A percentile compares a stretch with the other conserved stretches of the same genome.
Evolutionary conservation across 257 asterid genomes (phyloP).

Genomic region (Solanum tarijense): DNA sequence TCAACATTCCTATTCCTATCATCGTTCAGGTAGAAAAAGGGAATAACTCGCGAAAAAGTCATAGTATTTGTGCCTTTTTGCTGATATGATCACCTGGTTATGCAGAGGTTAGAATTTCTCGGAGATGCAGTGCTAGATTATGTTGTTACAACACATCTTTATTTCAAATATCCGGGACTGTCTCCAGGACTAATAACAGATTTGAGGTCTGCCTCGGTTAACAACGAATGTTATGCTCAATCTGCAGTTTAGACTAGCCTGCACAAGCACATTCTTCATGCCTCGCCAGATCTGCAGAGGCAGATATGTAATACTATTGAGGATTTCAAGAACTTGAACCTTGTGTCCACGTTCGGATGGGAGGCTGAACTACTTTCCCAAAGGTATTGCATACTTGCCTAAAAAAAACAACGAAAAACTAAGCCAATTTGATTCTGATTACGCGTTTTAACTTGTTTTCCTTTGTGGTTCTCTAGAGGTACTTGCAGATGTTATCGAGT

Average conservation of each 20-base stretch:
- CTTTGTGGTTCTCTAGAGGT: too few relatives aligned
- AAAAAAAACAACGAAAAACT: not conserved
- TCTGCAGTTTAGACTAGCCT: slow-evolving; percentile 45
- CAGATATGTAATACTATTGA: slow-evolving; percentile 24
- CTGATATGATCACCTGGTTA: not conserved
- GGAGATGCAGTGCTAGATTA: slow-evolving; percentile 85
- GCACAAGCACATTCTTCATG: slow-evolving; percentile 57
- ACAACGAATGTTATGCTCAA: slow-evolving; percentile 63
- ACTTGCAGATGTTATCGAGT: too few relatives aligned
- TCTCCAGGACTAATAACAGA: slow-evolving; percentile 76
- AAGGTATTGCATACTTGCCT: slow-evolving; percentile 19
- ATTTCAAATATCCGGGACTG: slow-evolving; percentile 32
- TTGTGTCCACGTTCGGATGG: slow-evolving; percentile 54
- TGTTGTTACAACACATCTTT: slow-evolving; percentile 46
- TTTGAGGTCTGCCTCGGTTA: slow-evolving; percentile 75
- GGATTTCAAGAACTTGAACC: slow-evolving; percentile 4
- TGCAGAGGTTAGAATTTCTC: slow-evolving; percentile 73
- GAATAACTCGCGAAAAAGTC: too few relatives aligned
- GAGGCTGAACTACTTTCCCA: slow-evolving; percentile 52
- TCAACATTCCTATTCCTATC: too few relatives aligned
- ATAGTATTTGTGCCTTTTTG: not conserved
- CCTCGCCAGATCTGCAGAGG: slow-evolving; percentile 52
- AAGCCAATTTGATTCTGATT: not conserved
- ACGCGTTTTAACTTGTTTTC: too few relatives aligned
- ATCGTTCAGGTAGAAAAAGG: too few relatives aligned